Evolutionary conservation across 148 eudicot species (phyloP).

Genomic region (Spergularia marina): DNA sequence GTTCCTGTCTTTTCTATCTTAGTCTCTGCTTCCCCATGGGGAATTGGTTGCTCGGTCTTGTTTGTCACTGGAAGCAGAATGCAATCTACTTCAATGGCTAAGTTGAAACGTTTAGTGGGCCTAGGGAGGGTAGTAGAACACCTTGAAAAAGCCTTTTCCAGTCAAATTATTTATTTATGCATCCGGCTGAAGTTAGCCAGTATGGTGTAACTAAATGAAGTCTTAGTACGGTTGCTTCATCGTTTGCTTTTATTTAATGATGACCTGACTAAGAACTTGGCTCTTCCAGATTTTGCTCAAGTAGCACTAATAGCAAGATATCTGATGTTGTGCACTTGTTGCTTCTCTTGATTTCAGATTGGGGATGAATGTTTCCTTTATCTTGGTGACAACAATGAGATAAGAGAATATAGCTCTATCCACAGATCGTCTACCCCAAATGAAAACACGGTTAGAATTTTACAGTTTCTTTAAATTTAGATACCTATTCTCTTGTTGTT

Average conservation of each 20-base stretch:
- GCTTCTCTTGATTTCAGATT: constrained; percentile 40
- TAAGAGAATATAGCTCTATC: constrained; percentile 82
- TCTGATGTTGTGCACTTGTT: background rate
- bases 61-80: background rate
- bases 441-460: constrained; percentile 64
- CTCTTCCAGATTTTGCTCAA: background rate
- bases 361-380: constrained; percentile 82
- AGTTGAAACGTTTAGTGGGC: background rate
- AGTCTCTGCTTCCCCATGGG: background rate
- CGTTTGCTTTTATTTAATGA: background rate
- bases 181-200: background rate
- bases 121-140: background rate
- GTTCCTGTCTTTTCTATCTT: background rate
- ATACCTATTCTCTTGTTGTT: background rate
- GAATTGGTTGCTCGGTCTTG: background rate
- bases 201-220: background rate
- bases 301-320: constrained; percentile 3
- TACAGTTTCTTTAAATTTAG: background rate
- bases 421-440: constrained; percentile 80
- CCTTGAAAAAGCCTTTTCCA: background rate
- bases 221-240: background rate
- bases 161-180: background rate
- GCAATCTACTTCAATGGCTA: background rate
- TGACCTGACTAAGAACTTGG: no score
- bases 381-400: constrained; percentile 90